Evolutionary conservation across 331 rosid species (phyloP).

Genomic region (Acacia pycnantha): DNA sequence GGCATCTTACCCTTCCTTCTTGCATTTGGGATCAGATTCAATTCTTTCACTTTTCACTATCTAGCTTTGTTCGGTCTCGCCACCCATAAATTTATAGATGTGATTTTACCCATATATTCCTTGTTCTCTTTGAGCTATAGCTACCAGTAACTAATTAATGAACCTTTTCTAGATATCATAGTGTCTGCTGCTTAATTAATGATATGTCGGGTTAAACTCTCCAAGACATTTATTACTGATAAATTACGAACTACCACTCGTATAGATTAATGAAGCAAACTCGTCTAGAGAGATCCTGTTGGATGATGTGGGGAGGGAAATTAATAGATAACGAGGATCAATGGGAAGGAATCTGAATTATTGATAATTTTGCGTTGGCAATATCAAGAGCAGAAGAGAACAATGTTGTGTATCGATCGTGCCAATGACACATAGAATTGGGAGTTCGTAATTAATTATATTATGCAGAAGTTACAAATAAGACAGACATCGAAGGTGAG

Average conservation of each 20-base stretch:
- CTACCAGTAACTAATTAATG: not conserved
- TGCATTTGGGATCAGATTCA: slow-evolving; percentile 21
- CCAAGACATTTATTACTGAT: not conserved
- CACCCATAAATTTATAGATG: not conserved
- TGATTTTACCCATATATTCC: slow-evolving; percentile 1
- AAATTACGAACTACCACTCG: too few relatives aligned
- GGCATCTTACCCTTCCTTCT: not conserved
- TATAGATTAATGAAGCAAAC: not conserved
- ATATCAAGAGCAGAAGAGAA: slow-evolving; percentile 17
- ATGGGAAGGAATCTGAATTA: slow-evolving; percentile 34
- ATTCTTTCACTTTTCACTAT: slow-evolving; percentile 16
- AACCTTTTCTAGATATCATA: not conserved
- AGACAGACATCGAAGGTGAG: not conserved
- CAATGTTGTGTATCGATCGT: not conserved
- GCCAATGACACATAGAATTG: not conserved
- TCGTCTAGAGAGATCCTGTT: not conserved
- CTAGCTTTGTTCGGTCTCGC: slow-evolving; percentile 1
- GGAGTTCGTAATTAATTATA: not conserved
- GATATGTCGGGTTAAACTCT: not conserved
- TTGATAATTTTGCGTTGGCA: not conserved
- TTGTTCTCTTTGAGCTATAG: not conserved
- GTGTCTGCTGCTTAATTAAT: slow-evolving; percentile 10
- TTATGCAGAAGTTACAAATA: not conserved
- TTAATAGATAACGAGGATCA: slow-evolving; percentile 5
- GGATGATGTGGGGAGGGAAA: not conserved